phyloP scores from a whole-genome alignment of 108 stramenopile species.

The Fistulifera pelliculosa region DNA sequence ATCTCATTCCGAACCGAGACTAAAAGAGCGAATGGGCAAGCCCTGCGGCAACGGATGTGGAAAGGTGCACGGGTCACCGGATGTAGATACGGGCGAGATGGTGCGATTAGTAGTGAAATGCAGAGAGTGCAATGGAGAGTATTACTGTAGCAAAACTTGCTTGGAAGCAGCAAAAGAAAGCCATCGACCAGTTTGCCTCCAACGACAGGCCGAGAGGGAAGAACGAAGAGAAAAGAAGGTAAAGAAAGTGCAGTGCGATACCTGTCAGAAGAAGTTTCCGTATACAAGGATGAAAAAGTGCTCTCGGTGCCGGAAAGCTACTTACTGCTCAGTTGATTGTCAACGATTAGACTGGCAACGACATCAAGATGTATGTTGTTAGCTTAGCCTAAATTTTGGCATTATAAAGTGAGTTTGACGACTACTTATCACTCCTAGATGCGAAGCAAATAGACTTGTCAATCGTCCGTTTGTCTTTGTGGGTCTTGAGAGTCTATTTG shows the following conservation, averaged over 20 bases:
- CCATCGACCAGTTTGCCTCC: conserved; percentile 13
- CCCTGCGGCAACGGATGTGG: conserved; percentile 26
- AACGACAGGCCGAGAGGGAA: conserved; percentile 17
- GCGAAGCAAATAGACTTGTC: too few relatives aligned
- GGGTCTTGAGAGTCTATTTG: too few relatives aligned
- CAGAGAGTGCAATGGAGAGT: conserved; percentile 27
- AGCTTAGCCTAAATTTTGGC: too few relatives aligned
- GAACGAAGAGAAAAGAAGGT: conserved; percentile 25
- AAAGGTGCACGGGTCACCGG: conserved; percentile 25
- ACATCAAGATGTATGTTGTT: conserved; percentile 15
- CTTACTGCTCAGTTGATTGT: conserved; percentile 39
- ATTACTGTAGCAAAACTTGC: conserved; percentile 28
- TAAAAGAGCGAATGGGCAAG: conserved; percentile 18
- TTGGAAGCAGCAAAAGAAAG: conserved; percentile 15
- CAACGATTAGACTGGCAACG: conserved; percentile 33
- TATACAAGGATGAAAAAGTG: conserved; percentile 45
- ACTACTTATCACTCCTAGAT: too few relatives aligned
- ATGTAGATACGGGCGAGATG: conserved; percentile 21
- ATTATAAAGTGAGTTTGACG: too few relatives aligned
- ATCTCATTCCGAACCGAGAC: conserved; percentile 8
- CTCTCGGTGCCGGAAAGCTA: conserved; percentile 30
- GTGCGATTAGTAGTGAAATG: conserved; percentile 29
- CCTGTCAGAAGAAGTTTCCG: conserved; percentile 23
- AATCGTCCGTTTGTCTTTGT: too few relatives aligned
- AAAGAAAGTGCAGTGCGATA: conserved; percentile 31